Percentiles rank a stretch among this genome's conserved stretches.
These are phyloP conservation scores for Calonectria montana DNA, from an alignment of 2,329 filamentous ascomycete species.

Conservation along the genomic window DNA sequence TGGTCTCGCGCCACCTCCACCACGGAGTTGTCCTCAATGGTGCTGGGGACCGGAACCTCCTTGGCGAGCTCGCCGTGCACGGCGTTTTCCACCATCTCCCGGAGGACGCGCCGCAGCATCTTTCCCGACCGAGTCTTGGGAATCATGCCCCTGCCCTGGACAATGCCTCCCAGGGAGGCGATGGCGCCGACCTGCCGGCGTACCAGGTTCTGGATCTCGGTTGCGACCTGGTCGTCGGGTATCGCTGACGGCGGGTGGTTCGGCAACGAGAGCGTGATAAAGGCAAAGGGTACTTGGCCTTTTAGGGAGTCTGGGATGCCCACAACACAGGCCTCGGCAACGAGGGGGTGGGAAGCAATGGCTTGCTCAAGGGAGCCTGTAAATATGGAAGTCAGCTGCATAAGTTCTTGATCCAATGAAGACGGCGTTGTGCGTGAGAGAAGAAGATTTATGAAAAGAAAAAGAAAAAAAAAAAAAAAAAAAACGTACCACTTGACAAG, in stretches of 20 bases:
- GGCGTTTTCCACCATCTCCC: conserved; percentile 87
- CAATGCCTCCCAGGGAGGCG: conserved; percentile 85
- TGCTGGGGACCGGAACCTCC: conserved; percentile 80
- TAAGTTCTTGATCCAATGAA: not conserved
- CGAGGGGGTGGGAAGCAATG: conserved; percentile 80
- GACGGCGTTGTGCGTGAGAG: not conserved
- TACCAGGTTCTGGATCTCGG: conserved; percentile 79
- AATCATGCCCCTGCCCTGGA: conserved; percentile 87
- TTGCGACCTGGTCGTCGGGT: conserved; percentile 55
- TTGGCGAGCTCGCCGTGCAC: conserved; percentile 78
- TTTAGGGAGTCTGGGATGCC: conserved; percentile 88
- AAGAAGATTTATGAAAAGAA: too few relatives aligned
- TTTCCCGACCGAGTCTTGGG: conserved; percentile 94
- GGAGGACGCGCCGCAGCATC: conserved; percentile 83
- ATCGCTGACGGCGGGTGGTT: conserved; percentile 63
- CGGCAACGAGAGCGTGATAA: conserved; percentile 69
- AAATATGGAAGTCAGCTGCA: not conserved
- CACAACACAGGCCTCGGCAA: conserved; percentile 88
- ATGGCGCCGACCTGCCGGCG: conserved; percentile 88
- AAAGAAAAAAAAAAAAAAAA: too few relatives aligned
- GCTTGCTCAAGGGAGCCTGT: conserved; percentile 90
- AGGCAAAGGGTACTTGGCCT: conserved; percentile 92
- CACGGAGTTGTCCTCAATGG: conserved; percentile 83
- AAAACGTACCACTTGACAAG: conserved; percentile 79
- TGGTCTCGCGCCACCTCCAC: conserved; percentile 79